A percentile compares a stretch with the other conserved stretches of the same genome.
Evolutionary conservation across 208 protist genomes (phyloP).

Genomic region (Entamoeba invadens): DNA sequence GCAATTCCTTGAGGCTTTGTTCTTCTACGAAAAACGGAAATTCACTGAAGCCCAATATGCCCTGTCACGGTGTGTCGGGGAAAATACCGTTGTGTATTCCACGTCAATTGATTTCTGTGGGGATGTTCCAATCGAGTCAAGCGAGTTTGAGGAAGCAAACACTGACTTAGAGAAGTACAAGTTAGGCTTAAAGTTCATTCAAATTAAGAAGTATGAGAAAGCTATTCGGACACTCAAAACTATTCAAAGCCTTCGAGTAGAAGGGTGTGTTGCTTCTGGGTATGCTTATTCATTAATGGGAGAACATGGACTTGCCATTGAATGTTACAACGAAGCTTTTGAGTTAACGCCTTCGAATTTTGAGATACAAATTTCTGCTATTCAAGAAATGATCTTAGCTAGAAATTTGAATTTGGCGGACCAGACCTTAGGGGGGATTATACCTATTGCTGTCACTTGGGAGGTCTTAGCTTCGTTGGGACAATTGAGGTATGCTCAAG

Average conservation of each 20-base stretch:
- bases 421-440: background rate
- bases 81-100: background rate
- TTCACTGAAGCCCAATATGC: background rate
- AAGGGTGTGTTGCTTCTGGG: background rate
- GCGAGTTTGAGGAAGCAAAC: background rate
- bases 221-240: background rate
- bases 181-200: background rate
- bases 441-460: background rate
- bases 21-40: background rate
- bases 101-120: background rate
- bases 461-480: background rate
- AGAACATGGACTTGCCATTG: background rate
- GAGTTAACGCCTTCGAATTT: background rate
- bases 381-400: background rate
- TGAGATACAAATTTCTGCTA: background rate
- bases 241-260: background rate
- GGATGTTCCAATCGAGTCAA: background rate
- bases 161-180: background rate
- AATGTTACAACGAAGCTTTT: background rate
- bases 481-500: background rate
- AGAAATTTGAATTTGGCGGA: background rate
- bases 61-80: background rate
- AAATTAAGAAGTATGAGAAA: background rate
- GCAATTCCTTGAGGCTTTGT: background rate
- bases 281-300: background rate